These are phyloP conservation scores for Prunus mongolica DNA, from an alignment of 306 rosid genomes.

Conservation along the genomic window DNA sequence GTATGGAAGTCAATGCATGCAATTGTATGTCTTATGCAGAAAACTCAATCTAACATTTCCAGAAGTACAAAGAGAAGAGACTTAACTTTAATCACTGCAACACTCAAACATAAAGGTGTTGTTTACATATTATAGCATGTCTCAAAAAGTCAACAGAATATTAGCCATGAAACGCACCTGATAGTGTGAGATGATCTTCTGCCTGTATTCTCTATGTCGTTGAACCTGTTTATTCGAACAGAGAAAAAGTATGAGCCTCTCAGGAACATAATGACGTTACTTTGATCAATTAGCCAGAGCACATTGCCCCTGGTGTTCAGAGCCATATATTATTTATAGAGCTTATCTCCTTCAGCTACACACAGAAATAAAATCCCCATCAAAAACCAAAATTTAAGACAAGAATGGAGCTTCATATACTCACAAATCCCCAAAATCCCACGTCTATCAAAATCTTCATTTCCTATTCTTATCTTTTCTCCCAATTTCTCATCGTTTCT, in stretches of 20 bases:
- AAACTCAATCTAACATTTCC: conserved; percentile 20
- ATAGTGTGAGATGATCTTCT: conserved; percentile 58
- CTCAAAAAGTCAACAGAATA: neutral
- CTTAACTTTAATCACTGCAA: neutral
- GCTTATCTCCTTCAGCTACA: neutral
- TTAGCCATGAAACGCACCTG: conserved; percentile 41
- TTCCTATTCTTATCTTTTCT: neutral
- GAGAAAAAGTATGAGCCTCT: neutral
- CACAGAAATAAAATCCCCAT: neutral
- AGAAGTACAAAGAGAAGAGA: neutral
- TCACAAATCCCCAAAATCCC: neutral
- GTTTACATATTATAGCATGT: neutral
- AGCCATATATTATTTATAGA: neutral
- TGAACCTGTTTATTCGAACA: conserved; percentile 55
- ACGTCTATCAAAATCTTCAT: neutral
- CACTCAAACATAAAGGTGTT: neutral
- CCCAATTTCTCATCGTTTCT: neutral
- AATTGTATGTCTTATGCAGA: conserved; percentile 17
- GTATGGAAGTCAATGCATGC: conserved; percentile 8
- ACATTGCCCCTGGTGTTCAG: neutral
- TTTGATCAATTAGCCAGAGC: neutral
- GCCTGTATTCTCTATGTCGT: conserved; percentile 75
- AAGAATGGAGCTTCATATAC: neutral
- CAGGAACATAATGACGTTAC: neutral
- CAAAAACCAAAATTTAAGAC: neutral